A percentile compares a stretch with the other conserved stretches of the same genome.
Evolutionary conservation across 305 asterid species (phyloP).

Genomic region (Fraxinus paxiana): DNA sequence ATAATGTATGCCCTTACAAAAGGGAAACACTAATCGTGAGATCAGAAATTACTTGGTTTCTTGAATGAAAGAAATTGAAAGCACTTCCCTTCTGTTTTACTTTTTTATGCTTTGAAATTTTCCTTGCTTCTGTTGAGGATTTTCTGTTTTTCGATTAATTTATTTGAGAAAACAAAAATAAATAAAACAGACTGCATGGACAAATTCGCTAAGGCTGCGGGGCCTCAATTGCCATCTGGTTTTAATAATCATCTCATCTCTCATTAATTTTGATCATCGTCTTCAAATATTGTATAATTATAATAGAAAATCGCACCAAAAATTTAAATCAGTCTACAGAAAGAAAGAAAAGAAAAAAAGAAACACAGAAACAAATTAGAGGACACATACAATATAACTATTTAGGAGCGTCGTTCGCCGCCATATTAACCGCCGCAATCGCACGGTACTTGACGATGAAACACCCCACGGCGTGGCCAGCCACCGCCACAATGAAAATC

Average conservation of each 20-base stretch:
- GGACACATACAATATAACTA: neutral
- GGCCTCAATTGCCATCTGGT: neutral
- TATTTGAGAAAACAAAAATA: neutral
- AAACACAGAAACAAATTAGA: neutral
- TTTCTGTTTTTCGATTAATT: neutral
- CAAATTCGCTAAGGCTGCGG: neutral
- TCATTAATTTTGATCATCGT: neutral
- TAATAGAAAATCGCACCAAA: neutral
- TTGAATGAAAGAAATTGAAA: neutral
- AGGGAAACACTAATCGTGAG: neutral
- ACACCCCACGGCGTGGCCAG: conserved; percentile 55
- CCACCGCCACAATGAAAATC: conserved; percentile 51
- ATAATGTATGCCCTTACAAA: neutral
- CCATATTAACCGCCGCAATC: conserved; percentile 14
- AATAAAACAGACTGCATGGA: neutral
- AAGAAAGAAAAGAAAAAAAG: neutral
- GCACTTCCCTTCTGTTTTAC: neutral
- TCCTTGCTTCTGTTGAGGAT: neutral
- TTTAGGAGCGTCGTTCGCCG: conserved; percentile 11
- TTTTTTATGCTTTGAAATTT: neutral
- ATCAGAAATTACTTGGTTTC: neutral
- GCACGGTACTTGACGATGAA: conserved; percentile 39
- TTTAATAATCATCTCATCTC: neutral
- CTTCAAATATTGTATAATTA: neutral
- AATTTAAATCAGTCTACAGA: neutral